Percentiles rank a stretch among this genome's conserved stretches.
Evolutionary conservation across 176 grass and related monocot species (phyloP).

Genomic region (Oryza coarctata): DNA sequence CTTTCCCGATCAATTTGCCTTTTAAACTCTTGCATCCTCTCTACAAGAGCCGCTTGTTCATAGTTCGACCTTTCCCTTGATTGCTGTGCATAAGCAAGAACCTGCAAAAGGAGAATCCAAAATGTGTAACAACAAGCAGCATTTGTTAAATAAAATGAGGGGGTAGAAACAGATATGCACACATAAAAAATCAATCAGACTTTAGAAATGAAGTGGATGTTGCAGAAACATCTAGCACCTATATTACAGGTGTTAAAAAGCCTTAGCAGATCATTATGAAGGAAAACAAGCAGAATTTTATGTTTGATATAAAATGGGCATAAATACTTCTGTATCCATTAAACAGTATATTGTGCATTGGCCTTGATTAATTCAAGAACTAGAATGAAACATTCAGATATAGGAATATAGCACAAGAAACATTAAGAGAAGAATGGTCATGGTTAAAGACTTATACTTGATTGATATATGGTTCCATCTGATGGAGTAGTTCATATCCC

Average conservation of each 20-base stretch:
- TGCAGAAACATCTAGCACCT: background rate
- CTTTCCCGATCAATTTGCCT: slow-evolving; percentile 93
- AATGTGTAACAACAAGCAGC: slow-evolving; percentile 14
- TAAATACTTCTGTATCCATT: background rate
- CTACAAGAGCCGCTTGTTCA: slow-evolving; percentile 81
- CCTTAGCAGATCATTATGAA: background rate
- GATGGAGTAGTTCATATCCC: slow-evolving; percentile 95
- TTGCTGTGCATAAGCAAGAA: slow-evolving; percentile 93
- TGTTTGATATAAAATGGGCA: background rate
- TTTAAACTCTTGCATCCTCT: slow-evolving; percentile 99
- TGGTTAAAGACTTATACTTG: slow-evolving; percentile 65
- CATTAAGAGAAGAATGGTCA: slow-evolving; percentile 15
- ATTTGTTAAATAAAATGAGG: slow-evolving; percentile 10
- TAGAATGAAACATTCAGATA: slow-evolving; percentile 15
- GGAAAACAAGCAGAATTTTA: background rate
- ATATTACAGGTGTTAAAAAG: background rate
- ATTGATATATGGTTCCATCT: slow-evolving; percentile 99
- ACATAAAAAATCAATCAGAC: background rate
- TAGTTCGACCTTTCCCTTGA: slow-evolving; percentile 98
- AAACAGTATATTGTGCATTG: background rate
- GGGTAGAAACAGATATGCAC: background rate
- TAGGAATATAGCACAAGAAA: background rate
- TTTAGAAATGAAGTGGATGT: slow-evolving; percentile 9
- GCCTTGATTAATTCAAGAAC: background rate
- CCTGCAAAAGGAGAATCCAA: slow-evolving; percentile 42